Evolutionary conservation across 305 asterid species (phyloP), one percentile per base, ranked within the genome.

Genomic region (Rubia tinctorum): DNA sequence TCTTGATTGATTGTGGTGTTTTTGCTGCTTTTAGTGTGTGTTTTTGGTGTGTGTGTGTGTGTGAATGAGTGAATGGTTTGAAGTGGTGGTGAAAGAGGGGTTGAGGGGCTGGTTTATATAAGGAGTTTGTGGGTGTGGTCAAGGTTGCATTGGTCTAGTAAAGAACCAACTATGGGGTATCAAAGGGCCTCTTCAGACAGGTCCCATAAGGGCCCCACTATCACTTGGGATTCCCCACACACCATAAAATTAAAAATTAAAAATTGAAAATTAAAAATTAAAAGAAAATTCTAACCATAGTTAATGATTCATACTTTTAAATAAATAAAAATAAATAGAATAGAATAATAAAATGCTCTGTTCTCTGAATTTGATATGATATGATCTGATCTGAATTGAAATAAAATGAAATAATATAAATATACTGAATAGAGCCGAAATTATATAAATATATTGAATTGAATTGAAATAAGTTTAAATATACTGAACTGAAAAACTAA

Each of bases 131-230:
- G 13, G 71, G 78, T 76, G 80, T 80, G 85, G 87, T 76, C 82
- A 71, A 47, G 61, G 60, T 69, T 78, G 78, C 59, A 71, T 71
- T 75, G 81, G 78, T 81, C 75, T 49, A 81, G 78, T 71, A 67
- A 78, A 78, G 75, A 83, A 77, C 79, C 78, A 78, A 78, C 81
- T 78, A 69, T 68, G 76, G 77, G 83, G 84, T 71, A 77, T 77
- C 76, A 76, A 76, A 73, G 77, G 71, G 71, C 60, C 76, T 76
- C 71, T 64, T 44, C 76, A 80, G 78, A 77, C 83, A 73, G 23
- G 66, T 23, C 37, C 79, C 62, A 18, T 73, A 34, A 7, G 71
- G 75, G 84, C 49, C 79, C 84, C 75, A 45, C 51, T 34, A 30
- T 74, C 78, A 73, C 83, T 74, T 77, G 84, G 78, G 78, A 53